Evolutionary conservation across 148 eudicot species (phyloP).

Genomic region (Amaranthus hypochondriacus): DNA sequence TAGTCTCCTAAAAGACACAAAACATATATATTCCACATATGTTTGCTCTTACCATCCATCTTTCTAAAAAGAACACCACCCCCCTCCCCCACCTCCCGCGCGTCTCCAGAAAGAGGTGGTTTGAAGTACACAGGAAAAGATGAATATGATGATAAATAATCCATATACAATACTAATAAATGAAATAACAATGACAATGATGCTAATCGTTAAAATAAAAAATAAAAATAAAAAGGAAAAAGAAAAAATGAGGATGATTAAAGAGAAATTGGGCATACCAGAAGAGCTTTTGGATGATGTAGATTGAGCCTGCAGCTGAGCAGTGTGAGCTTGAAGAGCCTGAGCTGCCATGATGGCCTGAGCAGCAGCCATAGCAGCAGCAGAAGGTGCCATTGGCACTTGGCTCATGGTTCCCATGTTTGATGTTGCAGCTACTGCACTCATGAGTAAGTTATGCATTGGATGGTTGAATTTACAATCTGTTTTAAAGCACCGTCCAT

Average conservation of each 20-base stretch:
- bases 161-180: too few relatives aligned
- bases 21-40: too few relatives aligned
- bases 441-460: slow-evolving; percentile 75
- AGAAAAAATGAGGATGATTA: not conserved
- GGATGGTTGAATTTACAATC: slow-evolving; percentile 89
- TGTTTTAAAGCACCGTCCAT: slow-evolving; percentile 73
- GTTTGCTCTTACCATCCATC: too few relatives aligned
- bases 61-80: too few relatives aligned
- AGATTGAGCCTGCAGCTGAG: slow-evolving; percentile 53
- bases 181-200: not conserved
- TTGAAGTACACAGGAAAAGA: too few relatives aligned
- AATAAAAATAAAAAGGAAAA: not conserved
- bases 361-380: slow-evolving; percentile 99
- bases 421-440: slow-evolving; percentile 79
- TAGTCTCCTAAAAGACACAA: too few relatives aligned
- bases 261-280: slow-evolving; percentile 28
- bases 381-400: slow-evolving; percentile 97
- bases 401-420: slow-evolving; percentile 85
- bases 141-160: not conserved
- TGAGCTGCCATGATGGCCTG: slow-evolving; percentile 98
- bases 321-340: slow-evolving; percentile 94
- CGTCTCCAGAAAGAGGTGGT: too few relatives aligned
- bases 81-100: too few relatives aligned
- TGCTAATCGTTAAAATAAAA: not conserved
- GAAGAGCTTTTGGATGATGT: slow-evolving; percentile 56